Base-by-base conservation (phyloP, 2,329 filamentous ascomycete species). In the Grosmannia huntii region DNA sequence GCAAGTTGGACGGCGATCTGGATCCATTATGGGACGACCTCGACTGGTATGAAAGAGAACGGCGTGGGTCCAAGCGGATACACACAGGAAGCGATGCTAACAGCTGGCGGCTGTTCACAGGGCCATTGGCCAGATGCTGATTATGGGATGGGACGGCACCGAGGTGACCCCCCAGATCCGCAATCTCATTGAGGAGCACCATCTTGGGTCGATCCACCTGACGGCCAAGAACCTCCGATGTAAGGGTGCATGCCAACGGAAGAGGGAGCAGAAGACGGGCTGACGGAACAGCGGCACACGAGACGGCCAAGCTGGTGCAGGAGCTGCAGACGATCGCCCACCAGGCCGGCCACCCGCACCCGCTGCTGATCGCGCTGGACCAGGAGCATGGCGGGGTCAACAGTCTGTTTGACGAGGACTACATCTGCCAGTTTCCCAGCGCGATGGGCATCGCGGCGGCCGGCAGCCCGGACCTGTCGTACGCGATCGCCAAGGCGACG, bases 381-480 rank as follows among this genome's bases (percentile, higher is more conserved):
- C 94, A 99, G 69, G 94, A 99, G 71, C 97, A 99, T 82, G 94
- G 94, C 63, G 91, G 92, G 3, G 92, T 96, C 70, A 97, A 96
- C 74, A 96, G 90, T 72, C 80, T 97, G 2, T 96, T 95, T 67
- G 92, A 97, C 69, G 90, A 96, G 65, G 89, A 94, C 67, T 94
- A 91, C 69, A 92, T 97, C 64, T 90, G 90, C 64, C 94, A 97
- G 69, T 99, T 96, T 65, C 94, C 94, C 10, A 96, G 91, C 67
- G 89, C 92, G 62, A 97, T 99, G 92, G 92, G 91, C 14, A 80
- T 96, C 61, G 90, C 92, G n/a, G 94, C 94, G 25, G 90, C 91
- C 5, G 90, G 91, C 27, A 91, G 86, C 12, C 85, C 85, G 41
- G 84, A 94, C 12, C 76, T 97, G 57, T 89, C 92, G 6, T 95